These are phyloP conservation scores for Pelargonium nanum DNA, from an alignment of 345 rosid genomes.

Conservation along the genomic window DNA sequence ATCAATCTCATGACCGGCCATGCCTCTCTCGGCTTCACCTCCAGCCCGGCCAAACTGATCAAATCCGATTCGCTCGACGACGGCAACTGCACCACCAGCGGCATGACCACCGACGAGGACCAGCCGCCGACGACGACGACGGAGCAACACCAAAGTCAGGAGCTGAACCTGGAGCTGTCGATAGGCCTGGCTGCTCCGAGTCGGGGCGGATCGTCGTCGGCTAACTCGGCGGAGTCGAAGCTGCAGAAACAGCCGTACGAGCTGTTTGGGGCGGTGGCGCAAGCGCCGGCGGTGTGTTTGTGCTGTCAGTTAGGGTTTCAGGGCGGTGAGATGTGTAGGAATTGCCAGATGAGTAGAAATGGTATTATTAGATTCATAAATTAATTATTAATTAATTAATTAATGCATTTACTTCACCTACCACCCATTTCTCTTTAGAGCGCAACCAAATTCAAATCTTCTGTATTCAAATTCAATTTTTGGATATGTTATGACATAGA, in stretches of 20 bases:
- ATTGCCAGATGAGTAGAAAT: slow-evolving; percentile 22
- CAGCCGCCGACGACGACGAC: slow-evolving; percentile 10
- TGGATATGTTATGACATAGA: too few species aligned
- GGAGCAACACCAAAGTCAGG: slow-evolving; percentile 1
- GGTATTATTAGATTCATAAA: slow-evolving; percentile 15
- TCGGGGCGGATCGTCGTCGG: slow-evolving; percentile 7
- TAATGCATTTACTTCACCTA: too few species aligned
- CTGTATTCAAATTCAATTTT: too few species aligned
- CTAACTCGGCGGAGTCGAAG: slow-evolving; percentile 39
- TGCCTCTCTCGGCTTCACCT: background rate
- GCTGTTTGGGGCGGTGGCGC: slow-evolving; percentile 9
- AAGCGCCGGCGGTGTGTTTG: slow-evolving; percentile 24
- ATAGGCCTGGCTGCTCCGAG: slow-evolving; percentile 27
- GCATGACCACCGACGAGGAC: slow-evolving; percentile 49
- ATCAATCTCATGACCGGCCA: slow-evolving; percentile 6
- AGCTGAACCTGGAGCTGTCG: slow-evolving; percentile 39
- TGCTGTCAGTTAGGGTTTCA: slow-evolving; percentile 42
- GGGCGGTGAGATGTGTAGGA: slow-evolving; percentile 25
- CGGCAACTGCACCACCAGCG: slow-evolving; percentile 33
- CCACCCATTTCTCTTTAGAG: too few species aligned
- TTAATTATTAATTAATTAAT: background rate
- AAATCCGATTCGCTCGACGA: slow-evolving; percentile 34
- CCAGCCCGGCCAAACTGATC: slow-evolving; percentile 5
- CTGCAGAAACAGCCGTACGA: slow-evolving; percentile 2
- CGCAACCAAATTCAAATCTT: too few species aligned